These are phyloP conservation scores for Quercus variabilis DNA, from an alignment of 306 rosid genomes.

Conservation along the genomic window DNA sequence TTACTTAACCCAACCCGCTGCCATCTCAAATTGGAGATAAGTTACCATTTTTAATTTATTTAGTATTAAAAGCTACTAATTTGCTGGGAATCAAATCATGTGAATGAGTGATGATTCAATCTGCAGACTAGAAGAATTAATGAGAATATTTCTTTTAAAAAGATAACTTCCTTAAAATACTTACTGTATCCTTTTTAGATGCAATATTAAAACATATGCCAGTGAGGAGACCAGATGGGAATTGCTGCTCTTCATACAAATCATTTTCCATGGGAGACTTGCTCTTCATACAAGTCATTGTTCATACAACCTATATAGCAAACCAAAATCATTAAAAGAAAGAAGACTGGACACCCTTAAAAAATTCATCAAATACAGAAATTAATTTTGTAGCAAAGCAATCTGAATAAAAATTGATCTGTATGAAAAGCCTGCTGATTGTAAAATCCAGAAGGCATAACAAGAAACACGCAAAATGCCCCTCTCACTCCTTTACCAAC, in stretches of 20 bases:
- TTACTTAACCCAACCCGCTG: not conserved
- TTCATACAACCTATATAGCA: conserved; percentile 57
- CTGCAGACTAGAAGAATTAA: not conserved
- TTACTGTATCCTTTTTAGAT: conserved; percentile 51
- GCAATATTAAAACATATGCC: conserved; percentile 45
- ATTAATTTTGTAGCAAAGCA: not conserved
- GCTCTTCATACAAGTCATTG: conserved; percentile 27
- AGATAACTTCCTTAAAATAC: conserved; percentile 12
- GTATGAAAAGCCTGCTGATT: not conserved
- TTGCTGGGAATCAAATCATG: not conserved
- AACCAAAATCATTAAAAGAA: conserved; percentile 19
- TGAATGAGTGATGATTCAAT: not conserved
- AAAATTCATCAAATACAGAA: conserved; percentile 1
- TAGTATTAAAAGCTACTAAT: not conserved
- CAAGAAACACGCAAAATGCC: not conserved
- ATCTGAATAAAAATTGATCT: not conserved
- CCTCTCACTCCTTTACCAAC: conserved; percentile 7
- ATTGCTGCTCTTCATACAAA: conserved; percentile 9
- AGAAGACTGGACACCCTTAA: conserved; percentile 13
- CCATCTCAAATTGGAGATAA: not conserved
- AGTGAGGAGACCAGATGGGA: conserved; percentile 40
- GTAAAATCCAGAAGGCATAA: not conserved
- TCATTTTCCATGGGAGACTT: no score
- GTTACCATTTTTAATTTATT: not conserved
- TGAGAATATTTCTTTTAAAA: no score